Percentiles rank a stretch among this genome's conserved stretches.
Evolutionary conservation across 1,139 yeast species (phyloP).

Genomic region (Saccharomyces hybrid): DNA sequence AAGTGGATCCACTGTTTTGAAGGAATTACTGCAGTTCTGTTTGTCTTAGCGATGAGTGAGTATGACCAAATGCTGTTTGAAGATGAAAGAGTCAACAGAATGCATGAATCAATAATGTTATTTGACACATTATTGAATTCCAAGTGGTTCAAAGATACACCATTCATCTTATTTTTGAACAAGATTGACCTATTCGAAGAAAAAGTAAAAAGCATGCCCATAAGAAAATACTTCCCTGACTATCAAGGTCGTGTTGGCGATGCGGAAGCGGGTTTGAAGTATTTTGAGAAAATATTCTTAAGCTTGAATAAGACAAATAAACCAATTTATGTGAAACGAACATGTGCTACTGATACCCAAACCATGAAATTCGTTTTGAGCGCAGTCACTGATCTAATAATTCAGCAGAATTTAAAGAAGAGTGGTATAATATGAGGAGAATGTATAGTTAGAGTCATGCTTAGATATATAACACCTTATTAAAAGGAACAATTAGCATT

Average conservation of each 20-base stretch:
- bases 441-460: background rate
- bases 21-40: constrained; percentile 79
- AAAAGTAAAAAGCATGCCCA: constrained; percentile 58
- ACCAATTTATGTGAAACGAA: constrained; percentile 81
- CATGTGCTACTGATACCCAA: constrained; percentile 91
- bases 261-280: constrained; percentile 56
- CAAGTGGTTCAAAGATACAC: constrained; percentile 75
- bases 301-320: constrained; percentile 55
- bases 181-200: constrained; percentile 75
- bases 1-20: constrained; percentile 97
- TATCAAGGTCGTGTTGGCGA: constrained; percentile 56
- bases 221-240: constrained; percentile 65
- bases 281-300: constrained; percentile 58
- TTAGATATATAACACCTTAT: background rate
- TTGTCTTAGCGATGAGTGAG: constrained; percentile 88
- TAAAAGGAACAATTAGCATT: background rate
- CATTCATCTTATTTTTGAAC: constrained; percentile 81
- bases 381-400: constrained; percentile 87
- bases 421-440: constrained; percentile 60
- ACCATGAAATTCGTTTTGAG: constrained; percentile 83
- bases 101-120: constrained; percentile 81
- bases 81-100: constrained; percentile 80
- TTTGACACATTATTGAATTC: constrained; percentile 84
- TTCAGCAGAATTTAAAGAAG: constrained; percentile 71
- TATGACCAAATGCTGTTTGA: constrained; percentile 89